Conservation (phyloP, 2,329 filamentous ascomycete species). For the Botrytis paeoniae region DNA sequence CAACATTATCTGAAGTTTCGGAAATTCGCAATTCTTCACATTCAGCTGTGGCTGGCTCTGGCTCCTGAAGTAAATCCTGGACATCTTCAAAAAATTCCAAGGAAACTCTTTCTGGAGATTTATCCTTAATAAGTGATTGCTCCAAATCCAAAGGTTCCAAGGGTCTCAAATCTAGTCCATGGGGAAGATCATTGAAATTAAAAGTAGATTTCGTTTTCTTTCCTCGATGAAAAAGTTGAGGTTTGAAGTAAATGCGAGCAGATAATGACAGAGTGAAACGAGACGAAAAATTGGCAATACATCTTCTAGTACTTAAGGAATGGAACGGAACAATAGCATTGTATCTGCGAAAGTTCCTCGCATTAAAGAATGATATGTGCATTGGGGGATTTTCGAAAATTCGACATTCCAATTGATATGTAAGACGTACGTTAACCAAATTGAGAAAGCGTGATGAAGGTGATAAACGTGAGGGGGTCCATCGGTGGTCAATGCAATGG, state of each 20-base stretch:
- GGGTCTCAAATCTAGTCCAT: background rate
- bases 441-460: background rate
- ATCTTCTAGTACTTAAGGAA: background rate
- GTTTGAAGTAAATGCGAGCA: background rate
- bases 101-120: background rate
- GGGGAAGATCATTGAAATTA: conserved; percentile 54
- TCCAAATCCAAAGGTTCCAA: conserved; percentile 38
- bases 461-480: background rate
- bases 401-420: background rate
- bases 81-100: conserved; percentile 1
- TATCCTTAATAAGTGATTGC: background rate
- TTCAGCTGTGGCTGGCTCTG: background rate
- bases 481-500: background rate
- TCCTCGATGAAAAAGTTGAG: conserved; percentile 39
- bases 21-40: background rate
- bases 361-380: conserved; percentile 9
- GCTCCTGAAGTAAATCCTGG: background rate
- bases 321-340: background rate
- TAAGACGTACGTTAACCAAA: background rate
- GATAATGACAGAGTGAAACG: background rate
- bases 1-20: background rate
- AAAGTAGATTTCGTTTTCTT: conserved; percentile 55
- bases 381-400: background rate
- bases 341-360: background rate
- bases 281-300: background rate